These are phyloP conservation scores for Pythium grandisporangium DNA, from an alignment of 352 stramenopile species.

Conservation along the genomic window DNA sequence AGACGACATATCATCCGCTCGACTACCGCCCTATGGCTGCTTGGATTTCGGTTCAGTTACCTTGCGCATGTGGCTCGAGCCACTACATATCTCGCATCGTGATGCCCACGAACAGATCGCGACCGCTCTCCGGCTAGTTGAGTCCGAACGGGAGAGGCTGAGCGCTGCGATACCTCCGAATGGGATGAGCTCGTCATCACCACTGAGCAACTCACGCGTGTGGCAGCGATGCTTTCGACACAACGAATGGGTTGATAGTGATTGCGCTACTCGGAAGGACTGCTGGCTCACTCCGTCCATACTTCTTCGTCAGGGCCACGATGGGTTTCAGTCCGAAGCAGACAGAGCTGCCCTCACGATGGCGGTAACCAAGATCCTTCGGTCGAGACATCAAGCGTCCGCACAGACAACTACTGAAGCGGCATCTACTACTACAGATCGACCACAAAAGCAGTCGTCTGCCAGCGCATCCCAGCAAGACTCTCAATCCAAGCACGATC, in stretches of 20 bases:
- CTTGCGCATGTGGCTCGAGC: slow-evolving; percentile 29
- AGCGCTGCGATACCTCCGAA: too few relatives aligned
- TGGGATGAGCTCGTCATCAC: too few relatives aligned
- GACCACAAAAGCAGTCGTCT: too few relatives aligned
- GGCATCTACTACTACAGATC: too few relatives aligned
- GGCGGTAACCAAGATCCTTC: not conserved
- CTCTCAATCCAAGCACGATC: too few relatives aligned
- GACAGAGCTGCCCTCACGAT: slow-evolving; percentile 7
- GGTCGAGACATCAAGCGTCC: too few relatives aligned
- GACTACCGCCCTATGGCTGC: slow-evolving; percentile 16
- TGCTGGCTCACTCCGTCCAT: not conserved
- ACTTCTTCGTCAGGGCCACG: not conserved
- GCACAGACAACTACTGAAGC: too few relatives aligned
- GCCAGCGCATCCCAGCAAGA: too few relatives aligned
- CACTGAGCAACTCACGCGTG: too few relatives aligned
- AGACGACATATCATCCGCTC: not conserved
- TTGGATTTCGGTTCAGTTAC: slow-evolving; percentile 20
- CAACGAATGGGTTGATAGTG: slow-evolving; percentile 5
- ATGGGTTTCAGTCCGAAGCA: slow-evolving; percentile 1
- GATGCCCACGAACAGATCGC: slow-evolving; percentile 7
- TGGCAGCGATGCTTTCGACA: slow-evolving; percentile 14
- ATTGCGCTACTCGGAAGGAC: not conserved
- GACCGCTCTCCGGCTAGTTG: slow-evolving; percentile 5
- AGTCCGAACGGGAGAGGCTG: slow-evolving; percentile 3
- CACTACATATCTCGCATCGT: not conserved